Percentiles rank a stretch among this genome's conserved stretches.
These are phyloP conservation scores for Vanderwaltozyma tropicalis DNA, from an alignment of 805 yeast genomes.

Conservation along the genomic window DNA sequence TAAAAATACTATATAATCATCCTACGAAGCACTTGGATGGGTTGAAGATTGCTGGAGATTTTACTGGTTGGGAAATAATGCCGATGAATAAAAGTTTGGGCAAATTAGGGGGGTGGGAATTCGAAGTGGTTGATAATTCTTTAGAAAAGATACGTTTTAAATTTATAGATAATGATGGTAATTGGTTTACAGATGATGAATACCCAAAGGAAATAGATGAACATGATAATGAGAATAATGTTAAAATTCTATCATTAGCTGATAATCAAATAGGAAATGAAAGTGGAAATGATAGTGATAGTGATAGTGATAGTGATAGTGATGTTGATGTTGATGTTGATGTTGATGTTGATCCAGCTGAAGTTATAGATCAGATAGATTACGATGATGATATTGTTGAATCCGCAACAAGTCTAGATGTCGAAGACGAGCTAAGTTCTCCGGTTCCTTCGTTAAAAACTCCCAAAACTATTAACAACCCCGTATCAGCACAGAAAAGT, in stretches of 20 bases:
- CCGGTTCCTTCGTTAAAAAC: neutral
- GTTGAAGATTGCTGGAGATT: conserved; percentile 31
- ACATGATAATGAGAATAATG: conserved; percentile 32
- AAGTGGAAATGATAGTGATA: neutral
- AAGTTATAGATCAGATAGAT: too few species aligned
- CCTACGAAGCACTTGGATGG: conserved; percentile 12
- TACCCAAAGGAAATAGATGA: conserved; percentile 27
- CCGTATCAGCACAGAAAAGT: neutral
- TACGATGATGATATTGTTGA: too few species aligned
- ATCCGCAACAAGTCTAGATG: too few species aligned
- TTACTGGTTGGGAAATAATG: conserved; percentile 27
- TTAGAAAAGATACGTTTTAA: conserved; percentile 17
- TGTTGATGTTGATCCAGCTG: conserved; percentile 4
- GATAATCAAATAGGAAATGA: neutral
- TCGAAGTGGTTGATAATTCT: conserved; percentile 17
- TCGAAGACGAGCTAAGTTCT: too few species aligned
- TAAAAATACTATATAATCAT: conserved; percentile 10
- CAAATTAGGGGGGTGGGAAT: conserved; percentile 13
- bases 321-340: conserved; percentile 4
- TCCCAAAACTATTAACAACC: too few species aligned
- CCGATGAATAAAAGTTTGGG: conserved; percentile 12
- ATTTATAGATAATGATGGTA: conserved; percentile 20
- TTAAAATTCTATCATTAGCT: conserved; percentile 9
- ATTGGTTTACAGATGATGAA: conserved; percentile 26
- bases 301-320: neutral